Conservation (phyloP, 2,329 filamentous ascomycete species). For the Dryadomyces sulphureus region DNA sequence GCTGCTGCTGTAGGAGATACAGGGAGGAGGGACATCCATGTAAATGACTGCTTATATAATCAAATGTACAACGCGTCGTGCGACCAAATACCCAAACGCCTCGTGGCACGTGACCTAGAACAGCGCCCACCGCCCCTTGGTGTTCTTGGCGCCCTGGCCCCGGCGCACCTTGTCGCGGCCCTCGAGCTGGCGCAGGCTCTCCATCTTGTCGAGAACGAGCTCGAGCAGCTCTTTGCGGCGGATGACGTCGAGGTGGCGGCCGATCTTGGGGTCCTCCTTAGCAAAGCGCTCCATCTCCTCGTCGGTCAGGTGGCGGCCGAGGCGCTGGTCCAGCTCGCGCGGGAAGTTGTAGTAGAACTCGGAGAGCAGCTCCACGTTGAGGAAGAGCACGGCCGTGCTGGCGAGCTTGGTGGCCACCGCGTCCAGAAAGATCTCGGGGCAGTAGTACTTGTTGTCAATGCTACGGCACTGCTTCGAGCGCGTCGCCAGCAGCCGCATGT, state of each 20-base stretch:
- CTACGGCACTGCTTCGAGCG: conserved; percentile 80
- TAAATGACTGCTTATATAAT: neutral
- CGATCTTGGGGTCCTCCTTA: conserved; percentile 81
- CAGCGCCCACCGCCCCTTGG: conserved; percentile 10
- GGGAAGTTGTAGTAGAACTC: conserved; percentile 99
- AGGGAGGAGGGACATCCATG: conserved; percentile 1
- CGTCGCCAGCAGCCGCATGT: conserved; percentile 74
- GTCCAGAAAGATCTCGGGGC: conserved; percentile 94
- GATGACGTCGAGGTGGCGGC: conserved; percentile 81
- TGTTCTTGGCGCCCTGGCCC: conserved; percentile 2
- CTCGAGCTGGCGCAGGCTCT: conserved; percentile 73
- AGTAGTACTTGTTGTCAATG: conserved; percentile 86
- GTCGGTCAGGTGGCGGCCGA: conserved; percentile 65
- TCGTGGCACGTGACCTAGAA: conserved; percentile 1
- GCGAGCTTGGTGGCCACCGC: conserved; percentile 91
- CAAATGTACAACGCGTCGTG: neutral
- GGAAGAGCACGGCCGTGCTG: conserved; percentile 86
- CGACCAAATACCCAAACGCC: neutral
- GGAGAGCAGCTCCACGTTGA: conserved; percentile 89
- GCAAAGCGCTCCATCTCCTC: conserved; percentile 82
- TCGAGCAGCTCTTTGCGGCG: conserved; percentile 84
- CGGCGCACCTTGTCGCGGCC: conserved; percentile 45
- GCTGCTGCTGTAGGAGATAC: conserved; percentile 27
- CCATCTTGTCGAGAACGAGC: conserved; percentile 90
- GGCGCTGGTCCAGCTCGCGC: conserved; percentile 71